These are phyloP conservation scores for Myxozyma vanderwaltii DNA, from an alignment of 805 yeast genomes.

Conservation along the genomic window DNA sequence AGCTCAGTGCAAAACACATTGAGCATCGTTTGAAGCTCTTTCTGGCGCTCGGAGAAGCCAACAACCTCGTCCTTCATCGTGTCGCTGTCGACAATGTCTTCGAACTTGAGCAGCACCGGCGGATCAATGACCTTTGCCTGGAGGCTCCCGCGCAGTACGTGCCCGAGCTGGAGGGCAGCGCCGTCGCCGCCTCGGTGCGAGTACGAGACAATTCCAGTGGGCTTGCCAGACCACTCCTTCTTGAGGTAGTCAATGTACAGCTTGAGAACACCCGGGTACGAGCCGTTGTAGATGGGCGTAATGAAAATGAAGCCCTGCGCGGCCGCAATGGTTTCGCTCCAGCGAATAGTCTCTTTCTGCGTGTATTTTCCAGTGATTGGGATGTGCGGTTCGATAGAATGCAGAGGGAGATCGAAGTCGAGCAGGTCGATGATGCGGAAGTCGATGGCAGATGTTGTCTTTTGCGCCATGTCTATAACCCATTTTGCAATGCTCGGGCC, in stretches of 20 bases:
- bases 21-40: neutral
- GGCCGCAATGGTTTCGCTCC: conserved; percentile 9
- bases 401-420: conserved; percentile 20
- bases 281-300: conserved; percentile 47
- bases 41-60: neutral
- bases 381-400: conserved; percentile 13
- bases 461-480: neutral
- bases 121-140: conserved; percentile 10
- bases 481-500: conserved; percentile 14
- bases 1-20: neutral
- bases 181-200: conserved; percentile 19
- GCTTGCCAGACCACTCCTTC: conserved; percentile 44
- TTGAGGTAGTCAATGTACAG: conserved; percentile 46
- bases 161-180: conserved; percentile 3
- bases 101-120: conserved; percentile 2
- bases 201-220: conserved; percentile 42
- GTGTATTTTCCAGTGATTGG: conserved; percentile 23
- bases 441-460: conserved; percentile 2
- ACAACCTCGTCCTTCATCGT: neutral
- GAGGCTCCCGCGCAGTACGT: conserved; percentile 3
- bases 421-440: conserved; percentile 14
- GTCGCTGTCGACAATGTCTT: neutral
- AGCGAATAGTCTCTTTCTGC: conserved; percentile 19
- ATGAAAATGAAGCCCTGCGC: conserved; percentile 43
- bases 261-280: conserved; percentile 46